These are phyloP conservation scores for Verticillium isaacii DNA, from an alignment of 2,329 filamentous ascomycete genomes.

Conservation along the genomic window DNA sequence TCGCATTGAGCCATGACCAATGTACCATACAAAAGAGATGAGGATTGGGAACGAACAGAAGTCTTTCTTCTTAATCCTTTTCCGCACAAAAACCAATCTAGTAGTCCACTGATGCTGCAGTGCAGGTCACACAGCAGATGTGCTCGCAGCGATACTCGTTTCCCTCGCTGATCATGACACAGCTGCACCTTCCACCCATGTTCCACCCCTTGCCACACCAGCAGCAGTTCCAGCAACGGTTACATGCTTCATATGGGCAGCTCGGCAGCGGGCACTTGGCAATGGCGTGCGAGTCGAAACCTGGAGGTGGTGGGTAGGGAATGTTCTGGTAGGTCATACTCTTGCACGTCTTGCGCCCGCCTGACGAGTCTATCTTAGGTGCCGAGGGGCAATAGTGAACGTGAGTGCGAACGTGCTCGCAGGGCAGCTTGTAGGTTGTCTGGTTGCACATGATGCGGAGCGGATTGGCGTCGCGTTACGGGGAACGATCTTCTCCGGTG, in stretches of 20 bases:
- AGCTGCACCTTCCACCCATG: constrained; percentile 42
- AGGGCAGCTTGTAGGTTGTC: constrained; percentile 43
- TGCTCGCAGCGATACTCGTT: constrained; percentile 46
- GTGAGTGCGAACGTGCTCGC: constrained; percentile 43
- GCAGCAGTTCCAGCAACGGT: constrained; percentile 50
- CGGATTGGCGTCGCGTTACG: background rate
- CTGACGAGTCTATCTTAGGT: constrained; percentile 14
- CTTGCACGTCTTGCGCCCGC: constrained; percentile 32
- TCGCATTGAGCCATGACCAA: too few relatives aligned
- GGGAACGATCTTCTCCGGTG: background rate
- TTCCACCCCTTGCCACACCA: constrained; percentile 53
- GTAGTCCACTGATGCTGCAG: constrained; percentile 28
- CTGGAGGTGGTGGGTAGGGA: constrained; percentile 42
- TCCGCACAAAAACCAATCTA: background rate
- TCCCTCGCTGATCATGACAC: constrained; percentile 47
- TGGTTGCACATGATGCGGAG: constrained; percentile 40
- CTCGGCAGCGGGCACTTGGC: constrained; percentile 40
- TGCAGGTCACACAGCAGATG: constrained; percentile 47
- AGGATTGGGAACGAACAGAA: too few relatives aligned
- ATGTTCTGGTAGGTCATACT: constrained; percentile 37
- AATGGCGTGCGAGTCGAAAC: constrained; percentile 25
- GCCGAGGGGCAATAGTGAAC: constrained; percentile 40
- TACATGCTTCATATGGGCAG: constrained; percentile 45
- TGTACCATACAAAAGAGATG: too few relatives aligned
- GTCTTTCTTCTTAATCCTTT: background rate